Conservation (phyloP, 2,329 filamentous ascomycete species). For the Fusarium camptoceras region DNA sequence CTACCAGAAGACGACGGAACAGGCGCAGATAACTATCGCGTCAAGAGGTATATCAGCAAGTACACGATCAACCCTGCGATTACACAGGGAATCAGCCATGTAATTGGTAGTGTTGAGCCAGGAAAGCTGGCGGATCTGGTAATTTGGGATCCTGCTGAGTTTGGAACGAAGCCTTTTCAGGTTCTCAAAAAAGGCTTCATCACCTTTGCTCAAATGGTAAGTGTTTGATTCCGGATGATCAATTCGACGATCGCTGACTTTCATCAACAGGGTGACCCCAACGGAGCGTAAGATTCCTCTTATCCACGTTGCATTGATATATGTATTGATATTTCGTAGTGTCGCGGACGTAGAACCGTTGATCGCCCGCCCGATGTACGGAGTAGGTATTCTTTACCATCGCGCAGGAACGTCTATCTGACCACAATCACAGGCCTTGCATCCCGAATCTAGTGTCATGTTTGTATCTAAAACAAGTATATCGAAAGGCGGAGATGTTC, state of each 20-base stretch:
- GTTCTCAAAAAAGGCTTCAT: not conserved
- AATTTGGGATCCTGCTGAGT: not conserved
- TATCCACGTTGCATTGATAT: not conserved
- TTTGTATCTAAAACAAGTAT: not conserved
- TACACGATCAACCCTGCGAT: not conserved
- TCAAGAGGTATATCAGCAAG: not conserved
- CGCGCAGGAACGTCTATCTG: not conserved
- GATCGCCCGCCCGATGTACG: not conserved
- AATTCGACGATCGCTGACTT: not conserved
- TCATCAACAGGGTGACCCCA: not conserved
- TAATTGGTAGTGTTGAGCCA: not conserved
- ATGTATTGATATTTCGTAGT: not conserved
- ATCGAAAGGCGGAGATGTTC: not conserved
- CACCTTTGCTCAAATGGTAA: not conserved
- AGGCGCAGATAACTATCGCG: not conserved
- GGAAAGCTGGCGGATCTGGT: not conserved
- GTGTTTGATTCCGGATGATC: not conserved
- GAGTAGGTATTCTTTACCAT: not conserved
- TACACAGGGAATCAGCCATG: not conserved
- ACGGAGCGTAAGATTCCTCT: not conserved
- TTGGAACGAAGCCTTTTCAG: not conserved
- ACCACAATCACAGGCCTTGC: not conserved
- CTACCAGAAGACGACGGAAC: not conserved
- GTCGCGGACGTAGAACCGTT: not conserved
- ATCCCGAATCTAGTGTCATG: not conserved